Evolutionary conservation across 768 basidiomycete genomes (phyloP), one percentile per base, ranked within the genome.

Genomic region (Podaxis pistillaris): DNA sequence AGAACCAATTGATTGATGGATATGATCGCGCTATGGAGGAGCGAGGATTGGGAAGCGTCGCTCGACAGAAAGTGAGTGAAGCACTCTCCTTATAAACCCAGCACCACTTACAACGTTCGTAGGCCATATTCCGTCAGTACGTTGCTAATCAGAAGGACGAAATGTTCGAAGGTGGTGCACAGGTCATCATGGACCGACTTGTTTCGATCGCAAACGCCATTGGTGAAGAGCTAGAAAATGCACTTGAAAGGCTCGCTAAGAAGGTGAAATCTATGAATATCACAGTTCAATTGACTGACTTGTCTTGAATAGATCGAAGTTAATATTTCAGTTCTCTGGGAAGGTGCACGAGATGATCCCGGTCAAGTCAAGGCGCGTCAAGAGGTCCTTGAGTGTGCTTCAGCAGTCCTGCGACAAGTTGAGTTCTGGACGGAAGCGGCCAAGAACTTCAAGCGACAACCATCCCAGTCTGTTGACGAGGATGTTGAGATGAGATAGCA

Each of bases 311-410:
- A 65, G 67, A 65, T 69, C 41, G 55, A 68, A 71, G 83, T 86
- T 65, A 84, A 78, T 66, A 65, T 88, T 60, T 77, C 85, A 8
- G 81, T 86, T 6, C 78, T 88, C 7, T 87, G 86, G 86, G 85
- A 86, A 69, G 81, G 77, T 22, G 69, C 75, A 2, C 75, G 74
- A 36, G 83, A 86, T 64, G 79, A 80, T 70, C 81, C 81, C 9
- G 69, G 70, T 33, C 83, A 86, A 68, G 69, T 75, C 47, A 72
- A 63, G 56, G 73, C 74, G 4, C 77, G 83, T 37, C 64, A 69
- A n/a, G 71, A 75, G 24, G 72, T 81, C 15, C 70, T 83, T 55
- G 70, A 75, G 19, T 67, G 74, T 4, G 75, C 81, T 26, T 63
- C 70, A 5, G 69, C 71, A 22, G 73, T 86, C 44, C 71, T 80